Conservation (phyloP, 192 early-diverging fungal species). For the Backusella morwellensis region DNA sequence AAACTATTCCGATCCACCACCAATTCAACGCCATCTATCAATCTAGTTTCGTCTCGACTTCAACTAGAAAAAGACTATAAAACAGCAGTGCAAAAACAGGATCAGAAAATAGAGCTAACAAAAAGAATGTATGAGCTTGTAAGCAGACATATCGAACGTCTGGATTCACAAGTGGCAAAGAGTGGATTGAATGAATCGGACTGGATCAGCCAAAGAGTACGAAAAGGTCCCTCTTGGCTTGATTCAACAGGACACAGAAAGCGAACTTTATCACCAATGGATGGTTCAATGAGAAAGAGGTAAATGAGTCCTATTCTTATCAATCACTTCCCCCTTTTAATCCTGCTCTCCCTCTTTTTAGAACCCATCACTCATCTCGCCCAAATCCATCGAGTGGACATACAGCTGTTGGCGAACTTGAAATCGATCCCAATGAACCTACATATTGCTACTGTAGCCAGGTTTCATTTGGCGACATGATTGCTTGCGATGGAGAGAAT, state of each 20-base stretch:
- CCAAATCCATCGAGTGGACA: conserved; percentile 24
- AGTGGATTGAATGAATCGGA: conserved; percentile 25
- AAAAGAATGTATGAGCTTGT: conserved; percentile 50
- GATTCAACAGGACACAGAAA: neutral
- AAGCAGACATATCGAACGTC: conserved; percentile 37
- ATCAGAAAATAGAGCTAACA: conserved; percentile 52
- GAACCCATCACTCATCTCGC: conserved; percentile 30
- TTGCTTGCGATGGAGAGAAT: conserved; percentile 76
- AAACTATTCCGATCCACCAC: neutral
- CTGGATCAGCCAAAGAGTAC: conserved; percentile 23
- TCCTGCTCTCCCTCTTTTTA: neutral
- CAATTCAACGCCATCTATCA: neutral
- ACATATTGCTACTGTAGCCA: conserved; percentile 85
- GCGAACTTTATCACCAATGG: conserved; percentile 11
- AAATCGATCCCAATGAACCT: conserved; percentile 89
- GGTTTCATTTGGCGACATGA: conserved; percentile 90
- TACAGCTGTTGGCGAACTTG: conserved; percentile 42
- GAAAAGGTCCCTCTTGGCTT: neutral
- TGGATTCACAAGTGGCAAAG: conserved; percentile 36
- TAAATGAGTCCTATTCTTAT: neutral
- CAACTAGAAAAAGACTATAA: conserved; percentile 44
- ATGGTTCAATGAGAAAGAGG: conserved; percentile 15
- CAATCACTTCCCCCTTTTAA: neutral
- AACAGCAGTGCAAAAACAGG: conserved; percentile 47
- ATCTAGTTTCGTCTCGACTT: conserved; percentile 14